phyloP scores from a whole-genome alignment of 1,284 basidiomycete species.

The Leccinum subrobustum region DNA sequence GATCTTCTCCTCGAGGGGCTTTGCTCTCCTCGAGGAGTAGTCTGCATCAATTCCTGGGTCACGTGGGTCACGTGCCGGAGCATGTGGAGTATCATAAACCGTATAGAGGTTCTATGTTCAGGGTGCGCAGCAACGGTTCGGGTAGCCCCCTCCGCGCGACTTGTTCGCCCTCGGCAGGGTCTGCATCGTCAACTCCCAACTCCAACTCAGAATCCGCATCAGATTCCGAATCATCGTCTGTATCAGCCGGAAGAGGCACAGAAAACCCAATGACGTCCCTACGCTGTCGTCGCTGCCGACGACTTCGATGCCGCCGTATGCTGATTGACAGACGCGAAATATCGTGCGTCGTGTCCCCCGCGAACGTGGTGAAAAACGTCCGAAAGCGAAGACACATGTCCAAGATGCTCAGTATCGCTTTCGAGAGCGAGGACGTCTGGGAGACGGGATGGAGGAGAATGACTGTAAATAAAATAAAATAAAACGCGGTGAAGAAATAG shows the following conservation, averaged over 20 bases:
- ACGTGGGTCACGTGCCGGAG: no score
- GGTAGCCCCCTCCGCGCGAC: slow-evolving; percentile 27
- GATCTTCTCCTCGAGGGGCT: no score
- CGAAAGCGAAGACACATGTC: slow-evolving; percentile 73
- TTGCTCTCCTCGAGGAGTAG: no score
- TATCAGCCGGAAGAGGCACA: slow-evolving; percentile 29
- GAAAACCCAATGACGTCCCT: slow-evolving; percentile 65
- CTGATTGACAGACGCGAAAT: slow-evolving; percentile 56
- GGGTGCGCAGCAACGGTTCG: slow-evolving; percentile 59
- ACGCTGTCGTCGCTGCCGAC: slow-evolving; percentile 50
- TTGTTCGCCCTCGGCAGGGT: background rate
- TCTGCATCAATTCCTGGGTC: no score
- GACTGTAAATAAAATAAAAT: background rate
- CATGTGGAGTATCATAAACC: no score
- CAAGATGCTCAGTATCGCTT: slow-evolving; percentile 65
- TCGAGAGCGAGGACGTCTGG: slow-evolving; percentile 63
- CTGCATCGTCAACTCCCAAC: background rate
- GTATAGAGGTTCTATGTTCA: slow-evolving; percentile 89
- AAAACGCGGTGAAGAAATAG: background rate
- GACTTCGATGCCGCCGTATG: slow-evolving; percentile 58
- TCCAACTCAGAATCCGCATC: slow-evolving; percentile 48
- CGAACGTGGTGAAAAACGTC: slow-evolving; percentile 58
- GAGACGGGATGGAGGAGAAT: background rate
- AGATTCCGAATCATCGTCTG: slow-evolving; percentile 48
- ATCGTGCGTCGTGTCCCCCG: slow-evolving; percentile 58